These are phyloP conservation scores for Rubroboletus pulcherrimus DNA, from an alignment of 768 basidiomycete species.

Conservation along the genomic window DNA sequence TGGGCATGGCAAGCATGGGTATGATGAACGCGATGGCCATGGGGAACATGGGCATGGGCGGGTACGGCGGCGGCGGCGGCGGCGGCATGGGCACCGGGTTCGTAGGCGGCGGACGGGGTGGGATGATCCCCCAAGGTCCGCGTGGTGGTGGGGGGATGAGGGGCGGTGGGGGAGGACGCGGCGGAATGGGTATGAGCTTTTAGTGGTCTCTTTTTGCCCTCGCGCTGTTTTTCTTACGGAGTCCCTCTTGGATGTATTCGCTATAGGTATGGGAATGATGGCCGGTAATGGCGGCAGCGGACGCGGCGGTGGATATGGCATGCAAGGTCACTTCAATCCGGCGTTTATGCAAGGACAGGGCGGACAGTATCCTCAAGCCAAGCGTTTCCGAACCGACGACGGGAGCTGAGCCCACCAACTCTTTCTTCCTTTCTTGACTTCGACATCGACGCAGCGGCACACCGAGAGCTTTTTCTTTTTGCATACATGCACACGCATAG, in stretches of 20 bases:
- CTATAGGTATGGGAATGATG: constrained; percentile 54
- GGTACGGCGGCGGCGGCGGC: constrained; percentile 39
- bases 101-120: constrained; percentile 42
- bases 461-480: background rate
- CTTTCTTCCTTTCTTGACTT: background rate
- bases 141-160: constrained; percentile 47
- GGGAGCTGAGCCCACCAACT: constrained; percentile 29
- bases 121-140: constrained; percentile 51
- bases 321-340: constrained; percentile 69
- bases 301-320: constrained; percentile 44
- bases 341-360: constrained; percentile 58
- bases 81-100: constrained; percentile 43
- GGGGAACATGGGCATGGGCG: constrained; percentile 40
- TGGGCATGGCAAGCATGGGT: constrained; percentile 37
- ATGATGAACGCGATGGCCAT: constrained; percentile 42
- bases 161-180: constrained; percentile 37
- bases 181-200: constrained; percentile 52
- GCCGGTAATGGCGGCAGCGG: constrained; percentile 33
- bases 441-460: background rate
- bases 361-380: constrained; percentile 43
- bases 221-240: constrained; percentile 31
- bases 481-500: background rate
- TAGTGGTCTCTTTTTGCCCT: constrained; percentile 21
- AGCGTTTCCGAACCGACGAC: constrained; percentile 54
- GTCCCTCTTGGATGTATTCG: constrained; percentile 27